Evolutionary conservation across 768 basidiomycete species (phyloP), one percentile per base, ranked within the genome.

Genomic region (Xerocomellus intermedius): DNA sequence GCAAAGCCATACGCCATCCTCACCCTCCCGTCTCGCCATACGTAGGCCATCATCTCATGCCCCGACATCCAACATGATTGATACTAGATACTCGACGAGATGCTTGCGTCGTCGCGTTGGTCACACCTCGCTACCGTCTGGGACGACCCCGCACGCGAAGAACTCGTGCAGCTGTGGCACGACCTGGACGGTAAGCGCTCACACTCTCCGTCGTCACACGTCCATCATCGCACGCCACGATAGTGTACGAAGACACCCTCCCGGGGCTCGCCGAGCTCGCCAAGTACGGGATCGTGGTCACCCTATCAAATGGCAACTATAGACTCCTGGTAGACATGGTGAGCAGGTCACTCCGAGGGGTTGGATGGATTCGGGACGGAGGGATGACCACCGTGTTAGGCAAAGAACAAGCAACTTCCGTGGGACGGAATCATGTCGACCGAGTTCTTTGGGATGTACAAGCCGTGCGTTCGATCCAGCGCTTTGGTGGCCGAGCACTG

Each of bases 241-340:
- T 38, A 85, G 86, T 76, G 4, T 88, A 85, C 81, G 75, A 80
- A 4, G 86, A 88, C 60, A 62, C 78, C 5, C 57, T 75, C 4
- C 69, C 75, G 0, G 82, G 82, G 0, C 70, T 88, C 14, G 60
- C 75, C 42, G 72, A 71, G 5, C 66, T 88, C 47, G 83, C 82
- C 72, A 76, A 82, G 45, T 64, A 78, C 7, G 65, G 65, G 0
- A 75, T 85, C 46, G 77, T 86, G 12, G 75, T 75, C 2, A 75
- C 80, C 4, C 69, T 88, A 0, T 86, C 85, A 0, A 88, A 88
- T 55, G 86, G 85, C 9, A 88, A 82, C 60, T 73, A 85, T 38
- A 73, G 81, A 17, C 70, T 86, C 6, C 73, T 87, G 3, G 68
- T 83, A 0, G 84, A 87, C 61, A 78, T 87, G 82, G 85, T 83